phyloP scores from a whole-genome alignment of 2,329 filamentous ascomycete species.

The Stromatinia cepivora region DNA sequence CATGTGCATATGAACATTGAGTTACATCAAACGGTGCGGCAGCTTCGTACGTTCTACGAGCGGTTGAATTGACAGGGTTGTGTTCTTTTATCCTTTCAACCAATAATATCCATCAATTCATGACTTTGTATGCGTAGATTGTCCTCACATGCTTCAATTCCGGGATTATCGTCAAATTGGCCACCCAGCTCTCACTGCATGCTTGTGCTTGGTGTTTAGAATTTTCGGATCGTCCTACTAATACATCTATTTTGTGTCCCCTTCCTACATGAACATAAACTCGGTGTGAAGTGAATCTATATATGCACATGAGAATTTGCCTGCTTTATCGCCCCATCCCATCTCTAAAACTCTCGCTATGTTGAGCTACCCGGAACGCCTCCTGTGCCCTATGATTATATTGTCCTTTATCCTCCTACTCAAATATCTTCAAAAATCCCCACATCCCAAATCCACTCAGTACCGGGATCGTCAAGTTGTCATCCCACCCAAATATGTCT shows the following conservation, averaged over 20 bases:
- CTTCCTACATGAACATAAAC: slow-evolving; percentile 20
- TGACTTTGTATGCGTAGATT: background rate
- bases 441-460: slow-evolving; percentile 86
- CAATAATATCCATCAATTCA: slow-evolving; percentile 20
- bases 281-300: slow-evolving; percentile 21
- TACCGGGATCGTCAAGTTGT: slow-evolving; percentile 95
- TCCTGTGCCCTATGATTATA: slow-evolving; percentile 5
- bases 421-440: slow-evolving; percentile 88
- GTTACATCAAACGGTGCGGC: slow-evolving; percentile 14
- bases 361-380: slow-evolving; percentile 21
- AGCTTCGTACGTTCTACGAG: background rate
- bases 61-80: slow-evolving; percentile 14
- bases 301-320: slow-evolving; percentile 14
- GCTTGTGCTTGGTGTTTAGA: slow-evolving; percentile 18
- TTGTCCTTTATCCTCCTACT: slow-evolving; percentile 41
- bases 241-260: slow-evolving; percentile 12
- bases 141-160: slow-evolving; percentile 21
- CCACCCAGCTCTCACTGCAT: slow-evolving; percentile 21
- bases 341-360: slow-evolving; percentile 19
- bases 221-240: slow-evolving; percentile 16
- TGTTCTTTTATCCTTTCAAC: slow-evolving; percentile 5
- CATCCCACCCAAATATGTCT: slow-evolving; percentile 91
- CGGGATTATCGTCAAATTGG: slow-evolving; percentile 21
- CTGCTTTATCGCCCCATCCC: slow-evolving; percentile 16
- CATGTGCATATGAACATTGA: background rate